Percentiles rank a stretch among this genome's conserved stretches.
These are phyloP conservation scores for Sporisorium exsertum DNA, from an alignment of 1,284 basidiomycete genomes.

Conservation along the genomic window DNA sequence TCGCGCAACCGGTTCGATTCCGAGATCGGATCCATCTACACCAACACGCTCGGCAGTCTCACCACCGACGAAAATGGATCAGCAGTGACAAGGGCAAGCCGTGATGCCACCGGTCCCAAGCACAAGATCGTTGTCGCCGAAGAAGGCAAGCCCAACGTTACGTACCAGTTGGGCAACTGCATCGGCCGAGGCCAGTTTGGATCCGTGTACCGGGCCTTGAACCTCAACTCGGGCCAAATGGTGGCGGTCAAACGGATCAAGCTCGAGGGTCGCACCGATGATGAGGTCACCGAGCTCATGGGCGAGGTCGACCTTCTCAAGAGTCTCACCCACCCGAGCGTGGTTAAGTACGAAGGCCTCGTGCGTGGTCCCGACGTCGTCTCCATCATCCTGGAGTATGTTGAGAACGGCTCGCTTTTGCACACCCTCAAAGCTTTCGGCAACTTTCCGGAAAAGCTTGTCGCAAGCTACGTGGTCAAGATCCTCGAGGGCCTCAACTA, in stretches of 20 bases:
- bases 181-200: slow-evolving; percentile 97
- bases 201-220: slow-evolving; percentile 90
- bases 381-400: slow-evolving; percentile 74
- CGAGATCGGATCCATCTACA: slow-evolving; percentile 59
- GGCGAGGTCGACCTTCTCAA: slow-evolving; percentile 99
- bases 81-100: slow-evolving; percentile 25
- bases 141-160: slow-evolving; percentile 81
- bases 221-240: slow-evolving; percentile 73
- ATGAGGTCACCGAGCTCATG: slow-evolving; percentile 99
- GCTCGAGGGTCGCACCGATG: slow-evolving; percentile 92
- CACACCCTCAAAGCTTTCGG: slow-evolving; percentile 79
- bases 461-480: slow-evolving; percentile 87
- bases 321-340: slow-evolving; percentile 92
- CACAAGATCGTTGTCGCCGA: slow-evolving; percentile 84
- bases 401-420: slow-evolving; percentile 74
- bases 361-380: slow-evolving; percentile 60
- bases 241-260: slow-evolving; percentile 93
- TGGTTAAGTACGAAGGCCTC: slow-evolving; percentile 93
- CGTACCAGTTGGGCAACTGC: slow-evolving; percentile 79
- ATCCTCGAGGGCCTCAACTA: slow-evolving; percentile 94
- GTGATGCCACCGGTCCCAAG: slow-evolving; percentile 50
- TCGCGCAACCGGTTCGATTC: slow-evolving; percentile 56
- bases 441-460: slow-evolving; percentile 94
- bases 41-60: slow-evolving; percentile 56
- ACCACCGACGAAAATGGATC: slow-evolving; percentile 47